Evolutionary conservation across 2,329 filamentous ascomycete species (phyloP).

Genomic region (Calonectria henricotiae): DNA sequence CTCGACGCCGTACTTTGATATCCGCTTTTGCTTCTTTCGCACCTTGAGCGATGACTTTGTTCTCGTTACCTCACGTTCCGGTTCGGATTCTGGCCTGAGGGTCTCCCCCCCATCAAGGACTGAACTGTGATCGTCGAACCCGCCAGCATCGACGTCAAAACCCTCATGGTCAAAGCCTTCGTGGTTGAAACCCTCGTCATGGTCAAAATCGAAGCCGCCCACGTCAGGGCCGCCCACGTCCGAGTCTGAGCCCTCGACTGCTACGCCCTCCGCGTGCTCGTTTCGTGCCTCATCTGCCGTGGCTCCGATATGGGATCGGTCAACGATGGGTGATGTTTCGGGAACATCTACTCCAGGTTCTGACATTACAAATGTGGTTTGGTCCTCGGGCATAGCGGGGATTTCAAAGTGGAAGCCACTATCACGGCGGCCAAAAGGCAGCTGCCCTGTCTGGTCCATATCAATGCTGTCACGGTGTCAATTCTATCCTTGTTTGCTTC

Average conservation of each 20-base stretch:
- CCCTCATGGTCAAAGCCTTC: slow-evolving; percentile 40
- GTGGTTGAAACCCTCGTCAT: slow-evolving; percentile 34
- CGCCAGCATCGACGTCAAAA: slow-evolving; percentile 42
- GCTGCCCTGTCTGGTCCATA: slow-evolving; percentile 60
- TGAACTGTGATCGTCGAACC: slow-evolving; percentile 50
- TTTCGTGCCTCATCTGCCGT: slow-evolving; percentile 39
- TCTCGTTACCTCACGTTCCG: background rate
- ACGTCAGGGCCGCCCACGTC: slow-evolving; percentile 32
- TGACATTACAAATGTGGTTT: slow-evolving; percentile 69
- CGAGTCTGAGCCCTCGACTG: slow-evolving; percentile 44
- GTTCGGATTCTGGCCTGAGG: slow-evolving; percentile 4
- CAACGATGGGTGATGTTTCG: slow-evolving; percentile 51
- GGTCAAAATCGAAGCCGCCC: slow-evolving; percentile 40
- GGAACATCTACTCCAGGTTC: slow-evolving; percentile 54
- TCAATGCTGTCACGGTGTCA: slow-evolving; percentile 54
- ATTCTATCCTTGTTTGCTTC: slow-evolving; percentile 22
- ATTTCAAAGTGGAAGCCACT: slow-evolving; percentile 70
- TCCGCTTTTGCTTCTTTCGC: slow-evolving; percentile 60
- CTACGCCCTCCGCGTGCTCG: slow-evolving; percentile 38
- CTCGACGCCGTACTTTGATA: slow-evolving; percentile 81
- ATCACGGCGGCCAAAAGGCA: slow-evolving; percentile 62
- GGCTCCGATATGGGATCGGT: slow-evolving; percentile 45
- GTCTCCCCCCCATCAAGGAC: slow-evolving; percentile 27
- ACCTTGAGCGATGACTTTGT: slow-evolving; percentile 41
- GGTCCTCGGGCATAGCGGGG: slow-evolving; percentile 64